Evolutionary conservation across 352 stramenopile species (phyloP).

Genomic region (Thraustochytrium striatum): DNA sequence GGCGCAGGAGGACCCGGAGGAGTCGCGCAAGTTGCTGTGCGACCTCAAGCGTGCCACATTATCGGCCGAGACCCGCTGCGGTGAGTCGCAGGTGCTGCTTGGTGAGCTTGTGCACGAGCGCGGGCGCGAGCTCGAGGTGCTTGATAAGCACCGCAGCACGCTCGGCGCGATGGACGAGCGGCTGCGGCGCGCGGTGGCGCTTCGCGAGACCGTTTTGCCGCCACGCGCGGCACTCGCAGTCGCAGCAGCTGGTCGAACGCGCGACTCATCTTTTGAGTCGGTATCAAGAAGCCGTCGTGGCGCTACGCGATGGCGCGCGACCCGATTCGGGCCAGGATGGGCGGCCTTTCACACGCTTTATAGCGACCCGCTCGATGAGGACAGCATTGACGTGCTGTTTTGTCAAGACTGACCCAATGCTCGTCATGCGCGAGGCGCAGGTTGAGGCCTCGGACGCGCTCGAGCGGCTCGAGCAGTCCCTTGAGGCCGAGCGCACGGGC

Average conservation of each 20-base stretch:
- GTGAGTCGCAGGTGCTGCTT: neutral
- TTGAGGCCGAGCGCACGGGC: neutral
- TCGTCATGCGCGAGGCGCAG: slow-evolving; percentile 8
- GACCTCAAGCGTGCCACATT: neutral
- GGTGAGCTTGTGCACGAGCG: neutral
- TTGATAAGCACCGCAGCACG: neutral
- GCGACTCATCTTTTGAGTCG: neutral
- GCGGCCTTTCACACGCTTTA: neutral
- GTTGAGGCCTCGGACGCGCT: neutral
- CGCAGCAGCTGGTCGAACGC: neutral
- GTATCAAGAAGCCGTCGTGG: neutral
- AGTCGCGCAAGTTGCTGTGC: neutral
- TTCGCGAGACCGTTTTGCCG: neutral
- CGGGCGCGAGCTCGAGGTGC: neutral
- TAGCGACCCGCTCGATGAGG: neutral
- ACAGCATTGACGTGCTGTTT: slow-evolving; percentile 13
- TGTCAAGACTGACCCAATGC: slow-evolving; percentile 24
- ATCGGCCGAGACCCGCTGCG: neutral
- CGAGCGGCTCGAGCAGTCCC: neutral
- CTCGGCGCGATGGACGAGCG: neutral
- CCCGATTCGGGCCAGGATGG: neutral
- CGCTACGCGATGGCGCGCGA: slow-evolving; percentile 4
- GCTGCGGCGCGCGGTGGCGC: neutral
- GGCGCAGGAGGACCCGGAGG: neutral
- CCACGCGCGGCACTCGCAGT: neutral